Conservation (phyloP, 768 basidiomycete genomes). For the Auriscalpium orientale region DNA sequence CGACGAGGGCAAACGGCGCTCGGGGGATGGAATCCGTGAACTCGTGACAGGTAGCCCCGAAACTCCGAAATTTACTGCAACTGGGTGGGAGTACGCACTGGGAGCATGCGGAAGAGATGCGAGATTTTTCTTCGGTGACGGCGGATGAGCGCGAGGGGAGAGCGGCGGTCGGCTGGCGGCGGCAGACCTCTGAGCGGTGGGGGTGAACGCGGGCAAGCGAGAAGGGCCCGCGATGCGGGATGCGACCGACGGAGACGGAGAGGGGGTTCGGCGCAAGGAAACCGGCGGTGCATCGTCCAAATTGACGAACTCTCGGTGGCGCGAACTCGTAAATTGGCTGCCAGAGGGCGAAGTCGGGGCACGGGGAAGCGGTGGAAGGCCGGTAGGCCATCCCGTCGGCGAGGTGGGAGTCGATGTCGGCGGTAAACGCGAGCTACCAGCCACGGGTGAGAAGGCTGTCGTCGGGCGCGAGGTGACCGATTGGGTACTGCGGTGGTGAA, state of each 20-base stretch:
- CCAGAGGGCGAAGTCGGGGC: conserved; percentile 1
- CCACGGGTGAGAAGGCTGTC: not conserved
- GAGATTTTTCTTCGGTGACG: conserved; percentile 10
- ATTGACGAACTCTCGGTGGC: conserved; percentile 12
- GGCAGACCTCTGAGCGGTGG: not conserved
- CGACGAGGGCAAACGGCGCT: not conserved
- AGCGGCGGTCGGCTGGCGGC: not conserved
- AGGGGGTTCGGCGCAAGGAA: conserved; percentile 15
- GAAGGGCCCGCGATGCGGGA: not conserved
- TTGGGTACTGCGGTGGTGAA: conserved; percentile 9
- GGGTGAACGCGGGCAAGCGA: not conserved
- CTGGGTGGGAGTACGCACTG: not conserved
- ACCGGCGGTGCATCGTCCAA: conserved; percentile 15
- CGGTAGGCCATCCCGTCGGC: conserved; percentile 9
- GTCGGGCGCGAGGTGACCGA: conserved; percentile 7
- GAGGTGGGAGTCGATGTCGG: conserved; percentile 10
- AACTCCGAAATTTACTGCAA: not conserved
- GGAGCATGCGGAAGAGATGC: conserved; percentile 4
- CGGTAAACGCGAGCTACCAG: not conserved
- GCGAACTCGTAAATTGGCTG: not conserved
- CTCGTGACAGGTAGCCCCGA: not conserved
- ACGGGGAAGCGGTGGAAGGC: conserved; percentile 10
- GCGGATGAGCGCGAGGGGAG: conserved; percentile 9
- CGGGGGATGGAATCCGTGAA: not conserved
- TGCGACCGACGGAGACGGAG: conserved; percentile 5